Evolutionary conservation across 495 filamentous ascomycete genomes (phyloP).

Genomic region (Aspergillus sclerotioniger): DNA sequence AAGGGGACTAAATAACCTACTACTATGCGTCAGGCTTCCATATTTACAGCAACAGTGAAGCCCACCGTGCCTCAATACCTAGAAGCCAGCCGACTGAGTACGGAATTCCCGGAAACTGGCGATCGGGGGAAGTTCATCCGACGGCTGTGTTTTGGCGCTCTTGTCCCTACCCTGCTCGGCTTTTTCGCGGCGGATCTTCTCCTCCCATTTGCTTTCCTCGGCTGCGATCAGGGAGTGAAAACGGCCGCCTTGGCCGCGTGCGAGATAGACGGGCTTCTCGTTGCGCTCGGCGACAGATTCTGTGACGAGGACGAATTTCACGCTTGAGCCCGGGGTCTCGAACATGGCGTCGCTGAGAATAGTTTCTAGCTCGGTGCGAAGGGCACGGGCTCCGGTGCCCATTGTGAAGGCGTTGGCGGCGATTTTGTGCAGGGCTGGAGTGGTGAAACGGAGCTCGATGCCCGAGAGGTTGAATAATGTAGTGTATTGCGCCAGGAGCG

Average conservation of each 20-base stretch:
- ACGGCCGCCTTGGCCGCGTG: constrained; percentile 56
- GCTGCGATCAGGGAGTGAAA: constrained; percentile 58
- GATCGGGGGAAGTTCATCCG: constrained; percentile 24
- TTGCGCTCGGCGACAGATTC: constrained; percentile 65
- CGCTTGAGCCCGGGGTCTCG: constrained; percentile 72
- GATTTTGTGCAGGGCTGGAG: constrained; percentile 71
- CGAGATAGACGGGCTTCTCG: constrained; percentile 60
- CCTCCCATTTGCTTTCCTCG: constrained; percentile 66
- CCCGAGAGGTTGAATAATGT: constrained; percentile 80
- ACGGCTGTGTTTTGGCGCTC: constrained; percentile 22
- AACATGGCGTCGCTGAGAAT: constrained; percentile 89
- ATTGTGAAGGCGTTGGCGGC: constrained; percentile 70
- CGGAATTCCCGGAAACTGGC: constrained; percentile 59
- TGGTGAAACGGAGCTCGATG: constrained; percentile 81
- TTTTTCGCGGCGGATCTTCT: constrained; percentile 32
- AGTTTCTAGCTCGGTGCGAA: constrained; percentile 87
- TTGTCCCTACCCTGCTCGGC: constrained; percentile 31
- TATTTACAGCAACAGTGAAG: neutral
- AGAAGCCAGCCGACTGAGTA: constrained; percentile 31
- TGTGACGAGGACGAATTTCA: constrained; percentile 74
- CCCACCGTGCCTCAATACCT: neutral
- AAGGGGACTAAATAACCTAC: neutral
- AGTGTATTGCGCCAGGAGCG: constrained; percentile 79
- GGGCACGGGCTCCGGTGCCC: constrained; percentile 82
- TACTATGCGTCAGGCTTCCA: neutral